These are phyloP conservation scores for Monosporascus sp. DNA, from an alignment of 2,329 filamentous ascomycete genomes.

Conservation along the genomic window DNA sequence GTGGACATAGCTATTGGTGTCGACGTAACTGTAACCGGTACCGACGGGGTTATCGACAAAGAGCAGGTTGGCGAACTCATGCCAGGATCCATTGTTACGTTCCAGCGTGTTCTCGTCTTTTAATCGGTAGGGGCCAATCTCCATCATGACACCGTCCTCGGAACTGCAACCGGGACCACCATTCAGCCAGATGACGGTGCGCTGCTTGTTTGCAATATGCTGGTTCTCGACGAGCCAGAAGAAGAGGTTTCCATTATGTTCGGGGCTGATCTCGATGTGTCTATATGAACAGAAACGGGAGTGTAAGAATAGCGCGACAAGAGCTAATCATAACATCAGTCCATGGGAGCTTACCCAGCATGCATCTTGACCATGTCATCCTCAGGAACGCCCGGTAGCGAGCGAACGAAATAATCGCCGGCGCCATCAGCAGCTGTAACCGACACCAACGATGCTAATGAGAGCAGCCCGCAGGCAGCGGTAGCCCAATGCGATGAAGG, in stretches of 20 bases:
- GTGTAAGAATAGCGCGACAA: not conserved
- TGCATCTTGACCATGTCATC: constrained; percentile 90
- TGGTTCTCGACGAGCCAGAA: constrained; percentile 98
- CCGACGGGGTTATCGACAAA: constrained; percentile 98
- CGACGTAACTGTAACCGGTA: constrained; percentile 92
- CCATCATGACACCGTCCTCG: constrained; percentile 94
- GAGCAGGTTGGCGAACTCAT: constrained; percentile 93
- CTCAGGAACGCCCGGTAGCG: constrained; percentile 77
- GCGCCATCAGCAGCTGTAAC: constrained; percentile 46
- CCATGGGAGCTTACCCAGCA: constrained; percentile 67
- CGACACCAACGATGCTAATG: constrained; percentile 38
- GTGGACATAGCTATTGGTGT: constrained; percentile 79
- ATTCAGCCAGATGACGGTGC: constrained; percentile 95
- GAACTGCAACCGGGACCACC: constrained; percentile 96
- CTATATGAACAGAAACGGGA: constrained; percentile 38
- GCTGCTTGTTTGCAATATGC: constrained; percentile 86
- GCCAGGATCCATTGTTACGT: constrained; percentile 94
- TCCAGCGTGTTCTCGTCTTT: constrained; percentile 66
- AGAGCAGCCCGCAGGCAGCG: constrained; percentile 28
- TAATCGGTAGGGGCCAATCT: constrained; percentile 88
- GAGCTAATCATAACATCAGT: too few species aligned
- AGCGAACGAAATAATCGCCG: constrained; percentile 85
- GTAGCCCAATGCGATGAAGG: constrained; percentile 4
- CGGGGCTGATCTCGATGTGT: constrained; percentile 83
- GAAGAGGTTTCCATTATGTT: constrained; percentile 89